These are phyloP conservation scores for Volvox africanus DNA, from an alignment of 139 green algal genomes.

Conservation along the genomic window DNA sequence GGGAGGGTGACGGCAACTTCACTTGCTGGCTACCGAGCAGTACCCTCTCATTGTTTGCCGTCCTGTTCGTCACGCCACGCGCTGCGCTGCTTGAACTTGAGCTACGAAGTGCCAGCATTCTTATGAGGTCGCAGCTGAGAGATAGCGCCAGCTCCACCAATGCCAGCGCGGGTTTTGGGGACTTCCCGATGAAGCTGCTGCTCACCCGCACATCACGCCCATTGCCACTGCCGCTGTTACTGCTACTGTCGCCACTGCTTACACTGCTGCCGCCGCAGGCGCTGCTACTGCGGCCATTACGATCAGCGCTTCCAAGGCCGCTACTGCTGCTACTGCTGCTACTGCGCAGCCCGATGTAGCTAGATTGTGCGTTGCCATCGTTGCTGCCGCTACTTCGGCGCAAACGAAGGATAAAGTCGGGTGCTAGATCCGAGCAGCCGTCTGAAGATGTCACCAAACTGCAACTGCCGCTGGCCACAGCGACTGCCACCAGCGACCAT, in stretches of 20 bases:
- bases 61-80: too few relatives aligned
- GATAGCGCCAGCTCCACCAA: neutral
- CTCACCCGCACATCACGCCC: too few relatives aligned
- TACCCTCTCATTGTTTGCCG: too few relatives aligned
- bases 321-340: neutral
- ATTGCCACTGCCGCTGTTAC: too few relatives aligned
- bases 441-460: neutral
- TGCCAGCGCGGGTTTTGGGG: neutral
- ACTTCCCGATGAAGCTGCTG: neutral
- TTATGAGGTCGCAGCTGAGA: neutral
- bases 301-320: neutral
- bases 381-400: neutral
- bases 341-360: neutral
- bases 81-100: too few relatives aligned
- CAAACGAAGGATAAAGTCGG: neutral
- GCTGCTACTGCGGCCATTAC: neutral
- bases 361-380: neutral
- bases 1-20: neutral
- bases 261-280: neutral
- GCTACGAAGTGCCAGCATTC: neutral
- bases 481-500: neutral
- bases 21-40: too few relatives aligned
- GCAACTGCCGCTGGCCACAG: neutral
- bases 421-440: neutral
- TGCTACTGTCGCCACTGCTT: neutral